Evolutionary conservation across 805 yeast genomes (phyloP), one percentile per base, ranked within the genome.

Genomic region (Kazachstania bromeliacearum): DNA sequence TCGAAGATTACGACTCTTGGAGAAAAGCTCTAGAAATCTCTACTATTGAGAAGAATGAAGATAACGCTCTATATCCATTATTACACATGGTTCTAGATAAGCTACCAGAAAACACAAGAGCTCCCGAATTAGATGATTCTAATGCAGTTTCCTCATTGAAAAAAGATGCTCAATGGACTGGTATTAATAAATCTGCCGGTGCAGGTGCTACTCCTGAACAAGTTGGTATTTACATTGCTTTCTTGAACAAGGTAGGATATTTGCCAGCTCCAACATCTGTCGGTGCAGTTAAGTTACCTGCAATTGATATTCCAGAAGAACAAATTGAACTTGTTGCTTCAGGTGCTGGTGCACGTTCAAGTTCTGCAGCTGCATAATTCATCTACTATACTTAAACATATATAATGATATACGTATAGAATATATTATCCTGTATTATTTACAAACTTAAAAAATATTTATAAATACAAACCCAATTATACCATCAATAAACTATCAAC

Each of bases 21-120:
- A 78, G 82, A 42, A 62, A 68, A 28, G 65, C 75, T 2, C 67
- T 92, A 38, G 96, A 88, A 57, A 70, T 67, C 40, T 84, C 69
- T 53, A 95, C 89, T 26, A 74, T 81, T 34, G 84, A 76, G 37
- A 79, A 71, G 26, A 67, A 78, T 20, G 74, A 77, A 38, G 95
- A 85, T 49, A 79, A 79, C 46, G 97, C 98, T 0, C 68, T 92
- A 44, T 92, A 77, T 66, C 98, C 99, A 40, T 68, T 92, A 50
- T 67, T 92, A 48, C 97, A 92, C 63, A 85, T 92, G 66, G 97
- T 88, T 10, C 69, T 94, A 47, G 98, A 87, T 53, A 79, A 88
- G 55, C 71, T 92, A 52, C 96, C 96, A 5, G 80, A 79, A 43
- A 79, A 78, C 57, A 83, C 97, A 22, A 83, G 78, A 60, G 97